Base-by-base conservation (phyloP, 1,284 basidiomycete species). In the Ustilago sp. region DNA sequence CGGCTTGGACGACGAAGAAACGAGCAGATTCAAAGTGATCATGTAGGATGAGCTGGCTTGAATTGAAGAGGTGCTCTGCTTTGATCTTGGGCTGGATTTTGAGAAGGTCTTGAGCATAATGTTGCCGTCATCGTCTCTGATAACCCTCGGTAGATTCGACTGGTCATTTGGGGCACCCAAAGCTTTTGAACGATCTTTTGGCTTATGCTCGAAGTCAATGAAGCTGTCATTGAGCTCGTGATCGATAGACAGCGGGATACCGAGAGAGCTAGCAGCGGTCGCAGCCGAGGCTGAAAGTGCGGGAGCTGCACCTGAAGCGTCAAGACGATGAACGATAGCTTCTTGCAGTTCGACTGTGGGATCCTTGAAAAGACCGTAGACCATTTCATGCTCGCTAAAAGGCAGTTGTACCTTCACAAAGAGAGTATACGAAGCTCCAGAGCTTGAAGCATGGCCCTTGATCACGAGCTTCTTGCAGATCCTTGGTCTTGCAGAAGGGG, bases 391-490 rank as follows among this genome's bases (percentile, higher is more conserved):
- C 2, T 57, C 45, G 56, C 6, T 48, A 0, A 19, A 3, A 9
- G 69, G 65, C n/a, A 72, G 47, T 15, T 73, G 66, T 0, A 75
- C 45, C 56, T 72, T 74, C 17, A 75, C 41, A 41, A 64, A 78
- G 32, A 78, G 57, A 2, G 67, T 75, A 28, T 78, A 78, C 8
- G 56, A 58, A 28, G 76, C 68, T 12, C 62, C 68, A 1, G 66
- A 41, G 59, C 47, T 64, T 17, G 62, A 61, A 1, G 72, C 76
- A 17, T 72, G 63, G 9, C 76, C 76, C 31, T 71, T 70, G 52
- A 78, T 28, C 32, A 78, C 68, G 36, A 78, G 64, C 59, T 75
- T 78, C 55, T 74, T 70, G 61, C 76, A 75, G 41, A 78, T 61
- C 38, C 74, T 63, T 8, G 60, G 11, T 4, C 13, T 53, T 3